Evolutionary conservation across 2,329 filamentous ascomycete species (phyloP).

Genomic region (Phialophora verrucosa): DNA sequence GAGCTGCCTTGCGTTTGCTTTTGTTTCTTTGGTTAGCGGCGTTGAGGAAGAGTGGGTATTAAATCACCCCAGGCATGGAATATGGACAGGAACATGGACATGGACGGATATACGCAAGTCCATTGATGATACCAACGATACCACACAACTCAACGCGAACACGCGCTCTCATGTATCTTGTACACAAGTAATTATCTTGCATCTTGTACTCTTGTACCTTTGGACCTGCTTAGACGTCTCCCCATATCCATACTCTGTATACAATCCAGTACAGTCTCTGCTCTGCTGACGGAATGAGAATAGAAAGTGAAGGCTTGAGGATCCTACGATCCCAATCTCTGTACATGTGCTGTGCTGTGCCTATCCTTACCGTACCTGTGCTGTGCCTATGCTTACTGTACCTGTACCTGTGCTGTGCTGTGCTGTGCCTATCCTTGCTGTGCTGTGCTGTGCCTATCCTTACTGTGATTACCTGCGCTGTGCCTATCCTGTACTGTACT

Average conservation of each 20-base stretch:
- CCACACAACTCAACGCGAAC: neutral
- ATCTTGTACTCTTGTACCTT: neutral
- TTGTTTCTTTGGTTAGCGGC: neutral
- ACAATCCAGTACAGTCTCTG: neutral
- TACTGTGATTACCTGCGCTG: too few relatives aligned
- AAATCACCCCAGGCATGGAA: too few relatives aligned
- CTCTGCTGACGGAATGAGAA: slow-evolving; percentile 8
- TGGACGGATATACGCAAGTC: too few relatives aligned
- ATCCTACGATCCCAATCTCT: neutral
- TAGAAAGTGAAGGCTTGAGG: neutral
- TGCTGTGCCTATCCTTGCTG: too few relatives aligned
- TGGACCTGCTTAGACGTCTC: neutral
- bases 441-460: too few relatives aligned
- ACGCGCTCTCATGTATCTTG: neutral
- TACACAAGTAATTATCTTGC: neutral
- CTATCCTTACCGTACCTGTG: too few relatives aligned
- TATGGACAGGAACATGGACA: too few relatives aligned
- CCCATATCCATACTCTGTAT: neutral
- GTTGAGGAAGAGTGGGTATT: neutral
- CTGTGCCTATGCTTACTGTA: too few relatives aligned
- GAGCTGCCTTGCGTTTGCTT: too few relatives aligned
- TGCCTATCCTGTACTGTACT: too few relatives aligned
- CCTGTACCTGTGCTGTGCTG: too few relatives aligned
- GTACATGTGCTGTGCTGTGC: neutral
- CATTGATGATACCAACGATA: slow-evolving; percentile 2